A percentile compares a stretch with the other conserved stretches of the same genome.
These are phyloP conservation scores for Xerocomellus chrysenteron DNA, from an alignment of 768 basidiomycete genomes.

Conservation along the genomic window DNA sequence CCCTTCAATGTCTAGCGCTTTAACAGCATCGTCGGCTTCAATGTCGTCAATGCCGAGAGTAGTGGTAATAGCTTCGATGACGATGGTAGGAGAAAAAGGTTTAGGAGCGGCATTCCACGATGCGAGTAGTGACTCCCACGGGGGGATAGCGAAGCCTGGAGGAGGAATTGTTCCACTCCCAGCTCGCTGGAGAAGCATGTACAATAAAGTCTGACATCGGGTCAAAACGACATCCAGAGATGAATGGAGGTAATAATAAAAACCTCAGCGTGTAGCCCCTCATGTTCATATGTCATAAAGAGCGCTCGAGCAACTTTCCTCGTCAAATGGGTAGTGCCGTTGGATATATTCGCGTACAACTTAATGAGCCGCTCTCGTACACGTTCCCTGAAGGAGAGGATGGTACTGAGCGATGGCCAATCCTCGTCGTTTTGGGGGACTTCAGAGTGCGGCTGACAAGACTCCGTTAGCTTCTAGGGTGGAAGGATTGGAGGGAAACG, in stretches of 20 bases:
- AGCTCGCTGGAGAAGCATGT: conserved; percentile 87
- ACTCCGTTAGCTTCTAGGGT: not conserved
- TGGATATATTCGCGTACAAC: conserved; percentile 71
- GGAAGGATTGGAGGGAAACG: conserved; percentile 21
- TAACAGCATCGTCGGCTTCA: conserved; percentile 62
- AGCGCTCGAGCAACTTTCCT: conserved; percentile 75
- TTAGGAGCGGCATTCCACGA: conserved; percentile 47
- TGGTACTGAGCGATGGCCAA: conserved; percentile 76
- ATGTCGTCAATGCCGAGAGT: conserved; percentile 79
- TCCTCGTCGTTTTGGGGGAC: conserved; percentile 80
- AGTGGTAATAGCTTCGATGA: conserved; percentile 58
- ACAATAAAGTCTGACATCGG: conserved; percentile 67
- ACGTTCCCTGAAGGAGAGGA: conserved; percentile 75
- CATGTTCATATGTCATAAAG: conserved; percentile 91
- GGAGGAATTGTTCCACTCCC: conserved; percentile 81
- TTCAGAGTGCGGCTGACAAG: conserved; percentile 74
- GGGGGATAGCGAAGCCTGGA: conserved; percentile 66
- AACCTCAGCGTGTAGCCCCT: conserved; percentile 83
- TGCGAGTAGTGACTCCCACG: conserved; percentile 58
- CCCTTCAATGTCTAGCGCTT: conserved; percentile 39
- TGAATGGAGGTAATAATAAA: not conserved
- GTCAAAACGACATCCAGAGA: conserved; percentile 3
- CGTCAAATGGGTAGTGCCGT: conserved; percentile 48
- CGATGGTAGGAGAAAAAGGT: conserved; percentile 45
- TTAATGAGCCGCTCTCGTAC: conserved; percentile 70